Conservation (phyloP, 2,329 filamentous ascomycete species). For the Aspergillus transmontanensis region DNA sequence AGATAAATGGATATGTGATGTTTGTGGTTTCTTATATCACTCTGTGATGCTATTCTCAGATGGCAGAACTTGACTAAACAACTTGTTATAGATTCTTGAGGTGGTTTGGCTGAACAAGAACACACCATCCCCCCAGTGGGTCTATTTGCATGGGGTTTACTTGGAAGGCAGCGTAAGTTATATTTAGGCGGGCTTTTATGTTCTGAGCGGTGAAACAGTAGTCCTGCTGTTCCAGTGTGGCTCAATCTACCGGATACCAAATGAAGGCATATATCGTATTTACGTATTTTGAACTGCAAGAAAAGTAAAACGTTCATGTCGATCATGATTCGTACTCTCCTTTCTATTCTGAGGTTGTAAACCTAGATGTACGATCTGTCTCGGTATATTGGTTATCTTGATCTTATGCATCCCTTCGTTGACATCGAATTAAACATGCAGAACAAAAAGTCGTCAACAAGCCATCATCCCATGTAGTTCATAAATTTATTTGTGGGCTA, state of each 20-base stretch:
- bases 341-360: constrained; percentile 2
- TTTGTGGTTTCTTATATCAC: background rate
- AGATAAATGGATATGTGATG: background rate
- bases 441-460: constrained; percentile 23
- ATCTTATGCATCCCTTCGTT: constrained; percentile 28
- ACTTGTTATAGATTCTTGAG: too few species aligned
- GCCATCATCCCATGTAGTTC: constrained; percentile 11
- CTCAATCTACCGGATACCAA: background rate
- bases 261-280: background rate
- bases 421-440: constrained; percentile 24
- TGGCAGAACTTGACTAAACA: too few species aligned
- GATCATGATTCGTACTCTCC: background rate
- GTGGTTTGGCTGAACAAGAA: too few species aligned
- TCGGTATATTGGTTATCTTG: constrained; percentile 7
- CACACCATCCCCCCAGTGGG: too few species aligned
- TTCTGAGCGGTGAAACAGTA: background rate
- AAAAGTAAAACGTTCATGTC: background rate
- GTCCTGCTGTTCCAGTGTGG: background rate
- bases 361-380: background rate
- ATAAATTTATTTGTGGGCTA: constrained; percentile 38
- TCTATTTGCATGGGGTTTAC: too few species aligned
- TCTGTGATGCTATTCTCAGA: background rate
- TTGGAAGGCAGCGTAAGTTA: background rate
- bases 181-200: background rate
- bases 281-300: background rate